Base-by-base conservation (phyloP, 208 protist genomes). In the Leptomonas seymouri region DNA sequence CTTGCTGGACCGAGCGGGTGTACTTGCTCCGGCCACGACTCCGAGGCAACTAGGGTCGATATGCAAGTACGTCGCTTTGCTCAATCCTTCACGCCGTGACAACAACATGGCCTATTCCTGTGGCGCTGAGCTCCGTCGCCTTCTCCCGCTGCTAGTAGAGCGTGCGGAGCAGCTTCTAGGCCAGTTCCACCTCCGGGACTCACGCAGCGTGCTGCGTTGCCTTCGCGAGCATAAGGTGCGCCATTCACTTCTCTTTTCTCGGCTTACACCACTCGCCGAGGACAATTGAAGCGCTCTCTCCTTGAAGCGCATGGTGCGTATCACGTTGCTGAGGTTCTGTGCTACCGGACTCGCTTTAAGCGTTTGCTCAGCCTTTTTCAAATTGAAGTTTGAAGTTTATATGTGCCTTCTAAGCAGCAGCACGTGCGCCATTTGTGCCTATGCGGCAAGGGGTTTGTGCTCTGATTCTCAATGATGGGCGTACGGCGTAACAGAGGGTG, bases 161-260 rank as follows among this genome's bases (percentile, higher is more conserved):
- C 74, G 89, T 0, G 70, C 88, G 16, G 84, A 93, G 71, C 30
- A 74, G 49, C 72, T 95, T 14, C 61, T 94, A 0, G 88, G 89
- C 0, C 50, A 69, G n/a, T 95, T 97, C 65, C 67, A 76, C 8
- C 65, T 92, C 9, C 80, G 80, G 42, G 89, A 95, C 63, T 88
- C 89, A 2, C 82, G 84, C 25, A 85, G 82, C 51, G 81, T 97
- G 18, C 78, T 97, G 45, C 76, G 83, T 16, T 97, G 92, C 66
- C 72, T 97, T 11, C 62, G 79, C 6, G 67, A 90, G 57, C 87
- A 95, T 71, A 85, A 86, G 21, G 79, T 94, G 11, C 84, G 84
- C 4, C 91, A 96, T 56, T 80, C 89, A 3, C 59, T 94, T n/a
- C 76, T 94, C n/a, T 90, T 96, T 48, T 84, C 91, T 12, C 81